phyloP scores from a whole-genome alignment of 768 basidiomycete genomes.

The Hygrophoropsis aurantiaca region DNA sequence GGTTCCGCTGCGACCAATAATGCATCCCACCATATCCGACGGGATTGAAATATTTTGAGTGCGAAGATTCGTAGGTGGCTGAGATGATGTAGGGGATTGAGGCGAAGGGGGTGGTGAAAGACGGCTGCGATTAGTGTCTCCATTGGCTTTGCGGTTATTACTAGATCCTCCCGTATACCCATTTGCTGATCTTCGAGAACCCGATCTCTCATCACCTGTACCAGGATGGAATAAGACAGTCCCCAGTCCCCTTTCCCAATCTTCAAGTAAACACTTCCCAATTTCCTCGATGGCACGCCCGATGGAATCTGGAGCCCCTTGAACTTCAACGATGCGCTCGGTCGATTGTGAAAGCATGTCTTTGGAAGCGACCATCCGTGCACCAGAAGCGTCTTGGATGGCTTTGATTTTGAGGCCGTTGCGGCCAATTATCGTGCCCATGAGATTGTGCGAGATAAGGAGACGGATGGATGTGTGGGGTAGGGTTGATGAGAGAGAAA shows the following conservation, averaged over 20 bases:
- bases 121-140: conserved; percentile 45
- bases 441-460: conserved; percentile 97
- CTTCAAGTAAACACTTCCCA: conserved; percentile 91
- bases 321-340: conserved; percentile 97
- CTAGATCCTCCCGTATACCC: conserved; percentile 48
- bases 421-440: conserved; percentile 98
- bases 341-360: conserved; percentile 99
- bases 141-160: conserved; percentile 62
- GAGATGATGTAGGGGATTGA: conserved; percentile 46
- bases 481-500: conserved; percentile 64
- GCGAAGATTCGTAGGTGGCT: conserved; percentile 77
- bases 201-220: conserved; percentile 67
- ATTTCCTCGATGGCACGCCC: conserved; percentile 94
- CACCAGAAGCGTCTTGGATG: conserved; percentile 94
- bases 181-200: conserved; percentile 50
- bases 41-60: conserved; percentile 99
- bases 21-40: conserved; percentile 97
- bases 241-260: conserved; percentile 92
- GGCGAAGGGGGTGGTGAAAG: conserved; percentile 41
- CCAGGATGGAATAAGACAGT: conserved; percentile 97
- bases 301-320: conserved; percentile 90
- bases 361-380: conserved; percentile 98
- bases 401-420: conserved; percentile 97
- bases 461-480: conserved; percentile 89
- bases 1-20: conserved; percentile 93